These are phyloP conservation scores for Closterium sp. DNA, from an alignment of 139 green algal genomes.

Conservation along the genomic window DNA sequence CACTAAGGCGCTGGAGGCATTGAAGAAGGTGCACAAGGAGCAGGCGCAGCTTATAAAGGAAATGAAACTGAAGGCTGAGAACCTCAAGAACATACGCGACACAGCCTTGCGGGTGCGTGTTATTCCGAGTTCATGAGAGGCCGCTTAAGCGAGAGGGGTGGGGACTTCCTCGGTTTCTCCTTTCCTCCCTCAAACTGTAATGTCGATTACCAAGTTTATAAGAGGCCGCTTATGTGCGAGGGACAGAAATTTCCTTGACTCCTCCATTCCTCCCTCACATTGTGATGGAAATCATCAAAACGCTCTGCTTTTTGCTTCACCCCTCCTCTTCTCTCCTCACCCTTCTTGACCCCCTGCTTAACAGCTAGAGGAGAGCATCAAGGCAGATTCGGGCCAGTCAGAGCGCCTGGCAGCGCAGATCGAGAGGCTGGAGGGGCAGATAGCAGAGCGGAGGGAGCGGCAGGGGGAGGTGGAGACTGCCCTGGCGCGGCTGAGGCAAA, in stretches of 20 bases:
- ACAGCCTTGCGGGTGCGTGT: constrained; percentile 25
- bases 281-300: too few relatives aligned
- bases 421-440: constrained; percentile 20
- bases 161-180: too few relatives aligned
- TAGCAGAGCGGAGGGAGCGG: neutral
- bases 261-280: too few relatives aligned
- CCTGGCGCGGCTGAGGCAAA: neutral
- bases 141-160: too few relatives aligned
- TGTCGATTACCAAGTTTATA: too few relatives aligned
- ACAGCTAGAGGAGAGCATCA: constrained; percentile 36
- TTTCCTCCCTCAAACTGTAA: too few relatives aligned
- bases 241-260: too few relatives aligned
- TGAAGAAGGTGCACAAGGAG: constrained; percentile 82
- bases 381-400: constrained; percentile 41
- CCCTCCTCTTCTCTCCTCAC: neutral
- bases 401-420: constrained; percentile 27
- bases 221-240: too few relatives aligned
- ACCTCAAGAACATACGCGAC: constrained; percentile 67
- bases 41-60: constrained; percentile 66
- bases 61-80: constrained; percentile 70
- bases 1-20: constrained; percentile 80
- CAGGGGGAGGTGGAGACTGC: neutral
- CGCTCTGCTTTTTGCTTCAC: neutral
- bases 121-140: neutral
- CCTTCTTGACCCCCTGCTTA: neutral